phyloP scores from a whole-genome alignment of 2,329 filamentous ascomycete genomes.

The Pyrenophora seminiperda region DNA sequence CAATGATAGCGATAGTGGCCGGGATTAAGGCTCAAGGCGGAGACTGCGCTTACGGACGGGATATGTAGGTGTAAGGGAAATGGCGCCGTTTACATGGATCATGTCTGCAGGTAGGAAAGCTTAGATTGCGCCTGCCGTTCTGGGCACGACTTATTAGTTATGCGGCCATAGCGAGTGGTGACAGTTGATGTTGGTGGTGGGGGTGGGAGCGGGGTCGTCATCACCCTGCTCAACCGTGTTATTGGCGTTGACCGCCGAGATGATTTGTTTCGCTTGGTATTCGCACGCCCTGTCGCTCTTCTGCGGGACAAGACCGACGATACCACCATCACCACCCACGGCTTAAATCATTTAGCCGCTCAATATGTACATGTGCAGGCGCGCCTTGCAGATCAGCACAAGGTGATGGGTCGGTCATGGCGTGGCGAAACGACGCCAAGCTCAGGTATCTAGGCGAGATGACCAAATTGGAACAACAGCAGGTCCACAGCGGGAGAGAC shows the following conservation, averaged over 20 bases:
- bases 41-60: slow-evolving; percentile 7
- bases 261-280: slow-evolving; percentile 4
- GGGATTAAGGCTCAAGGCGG: slow-evolving; percentile 15
- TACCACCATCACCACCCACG: not conserved
- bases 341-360: slow-evolving; percentile 5
- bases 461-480: slow-evolving; percentile 2
- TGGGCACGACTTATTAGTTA: slow-evolving; percentile 6
- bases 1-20: not conserved
- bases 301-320: not conserved
- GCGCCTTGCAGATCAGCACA: not conserved
- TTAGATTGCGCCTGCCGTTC: slow-evolving; percentile 12
- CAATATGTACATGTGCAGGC: no score
- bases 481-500: slow-evolving; percentile 18
- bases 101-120: slow-evolving; percentile 2
- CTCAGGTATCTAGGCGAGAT: slow-evolving; percentile 13
- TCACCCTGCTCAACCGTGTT: not conserved
- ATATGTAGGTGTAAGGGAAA: not conserved
- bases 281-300: no score
- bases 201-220: not conserved
- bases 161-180: not conserved
- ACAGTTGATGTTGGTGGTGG: not conserved
- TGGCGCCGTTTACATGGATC: slow-evolving; percentile 1
- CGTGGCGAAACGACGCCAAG: slow-evolving; percentile 4
- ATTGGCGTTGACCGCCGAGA: no score
- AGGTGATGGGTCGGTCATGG: slow-evolving; percentile 6